Conservation (phyloP, 169 alveolate species). For the Cyclospora cayetanensis region DNA sequence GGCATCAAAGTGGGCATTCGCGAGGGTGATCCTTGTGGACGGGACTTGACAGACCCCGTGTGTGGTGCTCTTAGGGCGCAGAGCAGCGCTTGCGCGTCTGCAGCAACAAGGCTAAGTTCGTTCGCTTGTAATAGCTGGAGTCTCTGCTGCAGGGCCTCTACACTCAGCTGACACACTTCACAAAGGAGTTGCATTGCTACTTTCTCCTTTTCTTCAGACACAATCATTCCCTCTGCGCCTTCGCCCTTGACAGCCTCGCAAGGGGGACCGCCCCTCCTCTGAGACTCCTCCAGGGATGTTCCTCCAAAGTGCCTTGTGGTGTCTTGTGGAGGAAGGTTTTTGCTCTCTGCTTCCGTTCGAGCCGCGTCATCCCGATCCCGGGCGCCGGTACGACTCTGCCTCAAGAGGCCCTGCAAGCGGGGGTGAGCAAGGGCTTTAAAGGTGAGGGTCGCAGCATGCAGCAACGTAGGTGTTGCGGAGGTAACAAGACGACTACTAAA, state of each 20-base stretch:
- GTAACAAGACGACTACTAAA: conserved; percentile 20
- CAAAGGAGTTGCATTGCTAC: background rate
- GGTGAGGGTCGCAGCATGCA: background rate
- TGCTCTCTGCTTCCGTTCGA: background rate
- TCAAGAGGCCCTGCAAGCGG: background rate
- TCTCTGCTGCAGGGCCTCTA: background rate
- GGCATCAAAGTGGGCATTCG: too few relatives aligned
- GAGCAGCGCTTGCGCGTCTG: background rate
- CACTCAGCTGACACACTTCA: background rate
- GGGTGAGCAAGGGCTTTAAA: conserved; percentile 19
- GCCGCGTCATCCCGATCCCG: background rate
- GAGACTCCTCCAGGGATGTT: too few relatives aligned
- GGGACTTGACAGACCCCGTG: too few relatives aligned
- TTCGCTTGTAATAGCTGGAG: background rate
- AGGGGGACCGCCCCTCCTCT: background rate
- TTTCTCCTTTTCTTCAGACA: background rate
- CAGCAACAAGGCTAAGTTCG: background rate
- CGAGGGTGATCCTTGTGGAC: too few relatives aligned
- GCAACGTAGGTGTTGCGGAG: background rate
- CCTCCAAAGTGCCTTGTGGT: too few relatives aligned
- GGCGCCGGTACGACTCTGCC: background rate
- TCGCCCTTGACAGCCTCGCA: background rate
- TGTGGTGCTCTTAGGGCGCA: background rate
- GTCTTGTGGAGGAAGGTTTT: too few relatives aligned
- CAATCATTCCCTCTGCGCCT: background rate